Percentiles rank a stretch among this genome's conserved stretches.
Conservation (phyloP, 805 yeast species). For the Candida insectalens region DNA sequence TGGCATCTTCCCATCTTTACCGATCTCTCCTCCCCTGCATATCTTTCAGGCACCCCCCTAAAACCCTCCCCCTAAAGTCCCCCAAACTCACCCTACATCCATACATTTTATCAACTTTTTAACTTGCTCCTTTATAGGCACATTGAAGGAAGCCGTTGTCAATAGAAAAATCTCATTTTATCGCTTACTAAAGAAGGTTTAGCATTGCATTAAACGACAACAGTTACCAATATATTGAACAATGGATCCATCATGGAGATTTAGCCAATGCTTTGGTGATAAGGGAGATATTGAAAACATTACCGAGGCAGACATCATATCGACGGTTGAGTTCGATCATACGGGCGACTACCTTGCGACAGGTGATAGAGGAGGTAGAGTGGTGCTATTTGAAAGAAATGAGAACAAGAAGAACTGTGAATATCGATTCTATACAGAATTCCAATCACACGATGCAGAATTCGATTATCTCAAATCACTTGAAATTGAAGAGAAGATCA, state of each 20-base stretch:
- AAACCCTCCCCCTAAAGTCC: too few species aligned
- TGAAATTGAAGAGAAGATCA: conserved; percentile 96
- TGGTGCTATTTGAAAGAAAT: conserved; percentile 89
- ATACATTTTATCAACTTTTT: too few species aligned
- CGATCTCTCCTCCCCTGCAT: too few species aligned
- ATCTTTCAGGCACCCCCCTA: too few species aligned
- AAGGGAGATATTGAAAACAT: conserved; percentile 93
- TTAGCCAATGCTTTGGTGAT: conserved; percentile 97
- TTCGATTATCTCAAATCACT: conserved; percentile 92
- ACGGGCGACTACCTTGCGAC: conserved; percentile 95
- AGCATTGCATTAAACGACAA: too few species aligned
- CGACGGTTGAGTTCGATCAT: conserved; percentile 93
- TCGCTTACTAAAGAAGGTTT: too few species aligned
- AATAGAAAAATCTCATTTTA: too few species aligned
- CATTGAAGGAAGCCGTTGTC: too few species aligned
- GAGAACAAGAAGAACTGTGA: conserved; percentile 73
- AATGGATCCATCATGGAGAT: conserved; percentile 53
- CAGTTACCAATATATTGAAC: too few species aligned
- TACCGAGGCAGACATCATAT: conserved; percentile 94
- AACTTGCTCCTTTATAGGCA: too few species aligned
- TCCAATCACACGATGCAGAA: conserved; percentile 97
- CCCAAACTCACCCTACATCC: too few species aligned
- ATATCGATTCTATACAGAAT: conserved; percentile 91
- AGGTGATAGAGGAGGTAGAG: conserved; percentile 98
- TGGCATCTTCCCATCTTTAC: too few species aligned